Conservation (phyloP, 2,329 filamentous ascomycete genomes). For the Aspergillus awamori region DNA sequence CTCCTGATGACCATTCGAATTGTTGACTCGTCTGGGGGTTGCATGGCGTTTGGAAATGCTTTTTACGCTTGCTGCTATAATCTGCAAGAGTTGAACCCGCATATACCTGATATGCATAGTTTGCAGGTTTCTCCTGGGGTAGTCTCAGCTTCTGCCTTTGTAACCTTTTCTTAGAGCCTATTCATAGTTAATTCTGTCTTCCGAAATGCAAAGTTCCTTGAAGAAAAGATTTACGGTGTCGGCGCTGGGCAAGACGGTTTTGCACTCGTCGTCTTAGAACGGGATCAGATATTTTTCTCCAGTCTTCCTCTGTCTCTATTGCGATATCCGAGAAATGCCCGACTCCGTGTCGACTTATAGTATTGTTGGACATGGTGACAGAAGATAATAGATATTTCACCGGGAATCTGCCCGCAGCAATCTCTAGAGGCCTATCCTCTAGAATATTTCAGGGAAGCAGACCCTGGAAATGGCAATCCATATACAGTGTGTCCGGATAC, state of each 20-base stretch:
- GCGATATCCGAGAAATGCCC: not conserved
- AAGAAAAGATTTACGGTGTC: not conserved
- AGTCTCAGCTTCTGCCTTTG: not conserved
- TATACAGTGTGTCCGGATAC: too few relatives aligned
- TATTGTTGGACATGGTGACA: too few relatives aligned
- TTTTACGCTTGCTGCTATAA: not conserved
- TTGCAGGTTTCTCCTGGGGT: not conserved
- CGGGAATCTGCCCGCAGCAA: too few relatives aligned
- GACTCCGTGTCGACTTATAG: too few relatives aligned
- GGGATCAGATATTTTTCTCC: not conserved
- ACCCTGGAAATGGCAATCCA: too few relatives aligned
- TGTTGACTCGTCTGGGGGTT: not conserved
- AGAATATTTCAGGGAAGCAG: too few relatives aligned
- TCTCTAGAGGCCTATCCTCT: too few relatives aligned
- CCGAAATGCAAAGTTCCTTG: not conserved
- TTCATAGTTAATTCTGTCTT: not conserved
- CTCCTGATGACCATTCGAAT: fast-evolving
- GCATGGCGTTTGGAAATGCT: fast-evolving
- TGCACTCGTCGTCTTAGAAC: not conserved
- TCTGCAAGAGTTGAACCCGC: too few relatives aligned
- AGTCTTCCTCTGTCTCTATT: not conserved
- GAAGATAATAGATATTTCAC: too few relatives aligned
- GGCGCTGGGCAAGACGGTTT: not conserved
- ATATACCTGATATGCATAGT: too few relatives aligned
- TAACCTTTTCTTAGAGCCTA: not conserved